phyloP scores from a whole-genome alignment of 139 green algal genomes.

The Chlorella sp. region DNA sequence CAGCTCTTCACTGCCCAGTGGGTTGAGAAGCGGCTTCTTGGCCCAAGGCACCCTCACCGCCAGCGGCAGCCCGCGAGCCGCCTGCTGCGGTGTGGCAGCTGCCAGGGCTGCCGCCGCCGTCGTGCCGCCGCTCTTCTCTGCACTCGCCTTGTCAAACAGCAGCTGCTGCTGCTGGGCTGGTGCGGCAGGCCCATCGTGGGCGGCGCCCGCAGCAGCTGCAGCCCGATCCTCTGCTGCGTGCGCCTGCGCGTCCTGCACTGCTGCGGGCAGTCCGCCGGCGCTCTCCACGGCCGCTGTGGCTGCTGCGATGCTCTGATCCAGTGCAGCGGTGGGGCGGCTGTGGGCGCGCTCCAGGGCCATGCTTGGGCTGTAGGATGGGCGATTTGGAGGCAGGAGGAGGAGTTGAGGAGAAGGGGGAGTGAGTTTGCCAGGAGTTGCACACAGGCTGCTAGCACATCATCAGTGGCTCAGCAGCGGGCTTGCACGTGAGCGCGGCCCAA shows the following conservation, averaged over 20 bases:
- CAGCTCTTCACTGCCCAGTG: neutral
- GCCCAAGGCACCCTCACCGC: neutral
- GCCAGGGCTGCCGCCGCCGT: neutral
- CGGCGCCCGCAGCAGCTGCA: neutral
- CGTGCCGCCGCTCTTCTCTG: neutral
- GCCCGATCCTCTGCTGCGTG: neutral
- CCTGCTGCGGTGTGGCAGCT: neutral
- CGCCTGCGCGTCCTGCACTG: neutral
- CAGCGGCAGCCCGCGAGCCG: neutral
- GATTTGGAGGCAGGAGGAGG: too few relatives aligned
- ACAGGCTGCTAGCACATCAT: too few relatives aligned
- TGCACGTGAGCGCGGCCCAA: too few relatives aligned
- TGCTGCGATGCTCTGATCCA: neutral
- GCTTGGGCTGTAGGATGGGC: neutral
- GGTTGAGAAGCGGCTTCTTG: neutral
- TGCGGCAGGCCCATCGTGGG: neutral
- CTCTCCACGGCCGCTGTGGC: neutral
- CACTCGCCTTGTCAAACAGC: neutral
- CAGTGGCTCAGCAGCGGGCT: too few relatives aligned
- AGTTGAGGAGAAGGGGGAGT: too few relatives aligned
- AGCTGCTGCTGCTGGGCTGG: too few relatives aligned
- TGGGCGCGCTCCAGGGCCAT: neutral
- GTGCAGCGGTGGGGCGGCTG: neutral
- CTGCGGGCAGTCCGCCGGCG: neutral
- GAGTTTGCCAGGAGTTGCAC: too few relatives aligned